These are phyloP conservation scores for Nemania serpens DNA, from an alignment of 2,329 filamentous ascomycete species.

Conservation along the genomic window DNA sequence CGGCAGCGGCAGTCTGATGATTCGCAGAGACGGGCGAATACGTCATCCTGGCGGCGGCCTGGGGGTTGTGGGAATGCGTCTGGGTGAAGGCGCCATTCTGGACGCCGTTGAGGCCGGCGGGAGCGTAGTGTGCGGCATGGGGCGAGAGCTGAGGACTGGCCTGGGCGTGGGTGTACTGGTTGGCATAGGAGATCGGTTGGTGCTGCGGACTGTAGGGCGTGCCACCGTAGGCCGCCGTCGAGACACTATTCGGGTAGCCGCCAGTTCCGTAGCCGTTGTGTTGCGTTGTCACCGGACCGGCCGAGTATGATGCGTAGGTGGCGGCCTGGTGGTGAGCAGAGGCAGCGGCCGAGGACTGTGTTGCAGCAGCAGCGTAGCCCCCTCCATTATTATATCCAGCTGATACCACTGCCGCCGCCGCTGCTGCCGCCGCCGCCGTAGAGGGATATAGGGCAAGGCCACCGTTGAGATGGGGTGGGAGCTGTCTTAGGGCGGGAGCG, in stretches of 20 bases:
- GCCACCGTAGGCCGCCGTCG: constrained; percentile 31
- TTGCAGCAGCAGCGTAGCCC: constrained; percentile 22
- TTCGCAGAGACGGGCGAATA: constrained; percentile 37
- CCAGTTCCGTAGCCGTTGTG: constrained; percentile 37
- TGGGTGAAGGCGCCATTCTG: constrained; percentile 32
- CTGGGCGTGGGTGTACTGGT: constrained; percentile 35
- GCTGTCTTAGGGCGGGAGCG: constrained; percentile 41
- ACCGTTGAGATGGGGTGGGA: constrained; percentile 29
- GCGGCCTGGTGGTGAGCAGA: constrained; percentile 33
- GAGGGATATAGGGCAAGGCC: constrained; percentile 27
- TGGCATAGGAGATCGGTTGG: constrained; percentile 34
- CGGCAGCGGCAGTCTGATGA: constrained; percentile 30
- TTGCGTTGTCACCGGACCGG: constrained; percentile 36
- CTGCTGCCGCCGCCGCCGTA: constrained; percentile 4
- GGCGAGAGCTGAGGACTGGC: constrained; percentile 36
- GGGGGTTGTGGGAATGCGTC: constrained; percentile 31
- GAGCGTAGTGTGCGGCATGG: constrained; percentile 32
- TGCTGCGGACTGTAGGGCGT: constrained; percentile 38
- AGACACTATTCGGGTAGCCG: constrained; percentile 33
- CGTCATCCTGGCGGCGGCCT: constrained; percentile 30
- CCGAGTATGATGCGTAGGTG: constrained; percentile 37
- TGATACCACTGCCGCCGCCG: constrained; percentile 15
- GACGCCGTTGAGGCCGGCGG: constrained; percentile 31
- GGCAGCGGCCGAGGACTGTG: constrained; percentile 23
- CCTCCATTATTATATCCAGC: constrained; percentile 35